These are phyloP conservation scores for Russula sp. DNA, from an alignment of 768 basidiomycete genomes.

Conservation along the genomic window DNA sequence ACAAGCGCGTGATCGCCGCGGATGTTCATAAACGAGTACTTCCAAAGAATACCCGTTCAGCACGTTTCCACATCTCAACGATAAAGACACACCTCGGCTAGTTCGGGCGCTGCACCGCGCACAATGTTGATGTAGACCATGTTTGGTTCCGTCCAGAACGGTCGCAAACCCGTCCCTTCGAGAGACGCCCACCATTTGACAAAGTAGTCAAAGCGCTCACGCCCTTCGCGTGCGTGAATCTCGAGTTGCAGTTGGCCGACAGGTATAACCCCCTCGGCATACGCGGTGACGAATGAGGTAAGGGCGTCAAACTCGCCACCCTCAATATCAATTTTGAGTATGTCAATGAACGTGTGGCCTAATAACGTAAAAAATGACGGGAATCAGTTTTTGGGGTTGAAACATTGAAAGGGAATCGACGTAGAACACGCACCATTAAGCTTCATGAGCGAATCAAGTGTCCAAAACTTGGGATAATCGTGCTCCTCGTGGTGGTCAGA, in stretches of 20 bases:
- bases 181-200: constrained; percentile 66
- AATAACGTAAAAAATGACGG: neutral
- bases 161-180: constrained; percentile 39
- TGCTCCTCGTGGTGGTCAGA: constrained; percentile 45
- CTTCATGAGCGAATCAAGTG: constrained; percentile 58
- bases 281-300: constrained; percentile 44
- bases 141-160: constrained; percentile 61
- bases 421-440: constrained; percentile 47
- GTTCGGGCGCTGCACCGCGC: constrained; percentile 39
- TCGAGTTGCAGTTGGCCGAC: constrained; percentile 73
- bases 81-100: constrained; percentile 39
- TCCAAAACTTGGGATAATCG: constrained; percentile 55
- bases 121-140: constrained; percentile 46
- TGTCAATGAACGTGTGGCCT: constrained; percentile 69
- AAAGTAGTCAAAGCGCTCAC: constrained; percentile 48
- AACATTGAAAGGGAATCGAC: neutral
- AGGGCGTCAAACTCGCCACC: constrained; percentile 59
- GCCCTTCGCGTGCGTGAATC: constrained; percentile 46
- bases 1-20: constrained; percentile 14
- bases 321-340: constrained; percentile 72
- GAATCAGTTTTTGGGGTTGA: neutral
- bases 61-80: neutral
- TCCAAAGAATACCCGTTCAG: neutral
- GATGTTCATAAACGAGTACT: constrained; percentile 40
- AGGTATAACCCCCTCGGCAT: constrained; percentile 40